Base-by-base conservation (phyloP, 2,329 filamentous ascomycete genomes). In the Stylonectria norvegica region DNA sequence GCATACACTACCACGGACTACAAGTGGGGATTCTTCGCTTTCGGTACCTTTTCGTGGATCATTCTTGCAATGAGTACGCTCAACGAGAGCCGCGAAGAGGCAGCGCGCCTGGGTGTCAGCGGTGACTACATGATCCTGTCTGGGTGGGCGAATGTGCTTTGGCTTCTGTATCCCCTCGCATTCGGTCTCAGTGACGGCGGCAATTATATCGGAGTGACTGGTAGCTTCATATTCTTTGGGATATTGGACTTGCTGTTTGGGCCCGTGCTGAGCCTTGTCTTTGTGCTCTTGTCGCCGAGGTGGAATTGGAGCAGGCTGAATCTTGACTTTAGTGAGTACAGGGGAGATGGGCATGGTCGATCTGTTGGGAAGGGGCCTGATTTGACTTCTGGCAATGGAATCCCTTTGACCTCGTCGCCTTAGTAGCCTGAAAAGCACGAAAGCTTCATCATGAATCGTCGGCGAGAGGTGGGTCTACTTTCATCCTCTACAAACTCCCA, bases 1-100 rank as follows among this genome's bases (percentile, higher is more conserved):
- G 70, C 73, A 40, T 71, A 67, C 57, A 73, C 70, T 3, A 38
- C 52, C 6, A 67, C 66, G 25, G 64, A 60, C 53, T 77, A 78
- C 60, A 76, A 76, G 55, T 78, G 73, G 73, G 75, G 74, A 2
- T 78, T 75, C 63, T 78, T 64, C 50, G 66, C 61, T 41, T 73
- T 76, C 43, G 73, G 72, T 43, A 70, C 68, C 11, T 43, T 69
- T 11, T 67, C 71, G 15, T 72, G 61, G 46, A 16, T 72, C 8
- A 56, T 72, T 35, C 63, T 78, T n/a, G 67, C 68, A 20, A 55
- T 40, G 35, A 38, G 36, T 16, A 43, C 41, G 2, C 16, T 43
- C n/a, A 36, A 40, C 16, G 36, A 33, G 27, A 40, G 41, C 12
- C 32, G 55, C 4, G 53, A 56, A 27, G 52, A 60, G 2, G 69